A percentile compares a stretch with the other conserved stretches of the same genome.
These are phyloP conservation scores for Camptophora hylomeconis DNA, from an alignment of 2,329 filamentous ascomycete species.

Conservation along the genomic window DNA sequence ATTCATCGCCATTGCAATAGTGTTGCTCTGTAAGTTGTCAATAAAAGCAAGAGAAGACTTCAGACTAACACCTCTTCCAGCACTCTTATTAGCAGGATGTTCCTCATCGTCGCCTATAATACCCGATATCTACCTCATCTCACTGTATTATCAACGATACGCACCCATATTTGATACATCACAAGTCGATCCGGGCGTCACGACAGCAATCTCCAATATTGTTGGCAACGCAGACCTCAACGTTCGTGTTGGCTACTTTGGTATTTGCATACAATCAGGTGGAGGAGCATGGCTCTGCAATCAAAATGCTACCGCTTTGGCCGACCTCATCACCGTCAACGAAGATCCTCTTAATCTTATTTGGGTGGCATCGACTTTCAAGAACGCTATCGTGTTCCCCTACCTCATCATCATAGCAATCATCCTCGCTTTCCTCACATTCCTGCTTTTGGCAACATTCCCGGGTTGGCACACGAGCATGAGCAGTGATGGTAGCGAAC, in stretches of 20 bases:
- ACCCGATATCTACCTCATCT: conserved; percentile 91
- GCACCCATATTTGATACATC: conserved; percentile 67
- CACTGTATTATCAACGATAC: conserved; percentile 90
- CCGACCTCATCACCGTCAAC: conserved; percentile 76
- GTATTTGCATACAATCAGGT: conserved; percentile 88
- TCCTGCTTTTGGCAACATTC: conserved; percentile 89
- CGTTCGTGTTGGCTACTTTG: conserved; percentile 92
- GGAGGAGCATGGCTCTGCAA: conserved; percentile 87
- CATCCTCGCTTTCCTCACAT: conserved; percentile 91
- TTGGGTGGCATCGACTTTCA: conserved; percentile 94
- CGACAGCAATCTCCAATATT: conserved; percentile 76
- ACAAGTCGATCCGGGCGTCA: conserved; percentile 81
- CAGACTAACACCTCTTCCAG: conserved; percentile 34
- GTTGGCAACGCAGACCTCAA: conserved; percentile 73
- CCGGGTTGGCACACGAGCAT: conserved; percentile 93
- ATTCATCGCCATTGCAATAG: conserved; percentile 82
- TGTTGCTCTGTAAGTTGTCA: conserved; percentile 71
- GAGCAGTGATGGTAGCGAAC: conserved; percentile 66
- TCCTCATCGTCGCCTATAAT: conserved; percentile 93
- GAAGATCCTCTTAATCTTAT: conserved; percentile 95
- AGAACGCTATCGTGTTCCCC: conserved; percentile 95
- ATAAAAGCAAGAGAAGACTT: conserved; percentile 6
- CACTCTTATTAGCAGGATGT: conserved; percentile 84
- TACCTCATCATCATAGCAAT: conserved; percentile 97
- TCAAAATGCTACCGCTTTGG: conserved; percentile 89